Percentiles rank a stretch among this genome's conserved stretches.
phyloP scores from a whole-genome alignment of 805 yeast species.

The Middelhovenomyces tepae region DNA sequence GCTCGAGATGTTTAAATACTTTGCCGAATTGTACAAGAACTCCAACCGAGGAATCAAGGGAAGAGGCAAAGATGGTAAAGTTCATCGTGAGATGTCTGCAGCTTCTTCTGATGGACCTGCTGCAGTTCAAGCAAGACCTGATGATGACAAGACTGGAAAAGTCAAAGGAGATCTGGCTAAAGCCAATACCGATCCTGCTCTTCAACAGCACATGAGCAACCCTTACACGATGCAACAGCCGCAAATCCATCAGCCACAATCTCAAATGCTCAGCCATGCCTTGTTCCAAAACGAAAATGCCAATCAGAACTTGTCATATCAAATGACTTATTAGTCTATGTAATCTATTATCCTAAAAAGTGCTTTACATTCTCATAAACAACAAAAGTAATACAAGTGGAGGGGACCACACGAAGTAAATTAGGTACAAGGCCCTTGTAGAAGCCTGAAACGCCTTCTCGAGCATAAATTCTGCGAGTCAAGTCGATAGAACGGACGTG shows the following conservation, averaged over 20 bases:
- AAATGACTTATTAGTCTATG: slow-evolving; percentile 6
- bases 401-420: slow-evolving; percentile 75
- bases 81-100: too few relatives aligned
- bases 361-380: slow-evolving; percentile 52
- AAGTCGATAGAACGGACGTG: slow-evolving; percentile 28
- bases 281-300: slow-evolving; percentile 7
- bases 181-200: background rate
- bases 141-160: background rate
- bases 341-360: background rate
- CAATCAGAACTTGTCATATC: slow-evolving; percentile 6
- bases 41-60: slow-evolving; percentile 89
- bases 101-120: slow-evolving; percentile 8
- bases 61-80: slow-evolving; percentile 56
- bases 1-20: slow-evolving; percentile 61
- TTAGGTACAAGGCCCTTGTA: slow-evolving; percentile 81
- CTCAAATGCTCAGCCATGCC: slow-evolving; percentile 8
- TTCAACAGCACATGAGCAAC: slow-evolving; percentile 1
- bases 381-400: slow-evolving; percentile 83
- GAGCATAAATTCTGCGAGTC: slow-evolving; percentile 31
- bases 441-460: slow-evolving; percentile 58
- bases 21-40: slow-evolving; percentile 75
- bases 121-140: background rate
- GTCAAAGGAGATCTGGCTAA: slow-evolving; percentile 2
- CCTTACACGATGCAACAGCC: slow-evolving; percentile 4
- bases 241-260: slow-evolving; percentile 11